Evolutionary conservation across 257 asterid genomes (phyloP).

Genomic region (Jacaranda copaia): DNA sequence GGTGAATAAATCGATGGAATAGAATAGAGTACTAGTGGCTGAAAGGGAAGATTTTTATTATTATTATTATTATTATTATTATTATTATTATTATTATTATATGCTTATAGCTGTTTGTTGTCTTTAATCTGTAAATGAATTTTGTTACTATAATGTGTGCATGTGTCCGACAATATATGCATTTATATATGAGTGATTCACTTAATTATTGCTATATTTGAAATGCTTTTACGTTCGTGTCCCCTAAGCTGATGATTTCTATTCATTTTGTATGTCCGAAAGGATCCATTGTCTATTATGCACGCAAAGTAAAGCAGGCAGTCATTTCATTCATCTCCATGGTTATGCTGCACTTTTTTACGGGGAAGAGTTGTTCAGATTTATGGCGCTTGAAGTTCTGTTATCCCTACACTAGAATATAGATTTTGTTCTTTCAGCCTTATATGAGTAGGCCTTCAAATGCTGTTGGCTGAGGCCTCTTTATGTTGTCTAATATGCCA

Average conservation of each 20-base stretch:
- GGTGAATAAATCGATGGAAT: background rate
- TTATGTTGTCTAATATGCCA: background rate
- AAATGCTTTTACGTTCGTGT: background rate
- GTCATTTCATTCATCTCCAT: background rate
- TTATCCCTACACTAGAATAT: background rate
- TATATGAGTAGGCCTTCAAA: background rate
- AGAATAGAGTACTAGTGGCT: slow-evolving; percentile 3
- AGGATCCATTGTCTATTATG: background rate
- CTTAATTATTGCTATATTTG: background rate
- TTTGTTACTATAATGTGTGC: background rate
- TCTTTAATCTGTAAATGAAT: background rate
- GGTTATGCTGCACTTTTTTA: background rate
- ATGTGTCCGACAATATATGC: background rate
- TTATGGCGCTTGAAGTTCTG: background rate
- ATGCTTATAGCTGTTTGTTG: background rate
- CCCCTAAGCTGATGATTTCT: background rate
- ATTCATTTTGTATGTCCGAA: slow-evolving; percentile 2
- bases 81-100: background rate
- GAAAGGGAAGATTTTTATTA: background rate
- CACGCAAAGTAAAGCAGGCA: background rate
- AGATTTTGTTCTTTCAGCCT: background rate
- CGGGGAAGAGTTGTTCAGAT: background rate
- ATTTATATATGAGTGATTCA: background rate
- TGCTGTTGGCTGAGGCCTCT: background rate
- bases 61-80: too few relatives aligned